Evolutionary conservation across 179 eudicot genomes (phyloP).

Genomic region (Beta corolliflora): DNA sequence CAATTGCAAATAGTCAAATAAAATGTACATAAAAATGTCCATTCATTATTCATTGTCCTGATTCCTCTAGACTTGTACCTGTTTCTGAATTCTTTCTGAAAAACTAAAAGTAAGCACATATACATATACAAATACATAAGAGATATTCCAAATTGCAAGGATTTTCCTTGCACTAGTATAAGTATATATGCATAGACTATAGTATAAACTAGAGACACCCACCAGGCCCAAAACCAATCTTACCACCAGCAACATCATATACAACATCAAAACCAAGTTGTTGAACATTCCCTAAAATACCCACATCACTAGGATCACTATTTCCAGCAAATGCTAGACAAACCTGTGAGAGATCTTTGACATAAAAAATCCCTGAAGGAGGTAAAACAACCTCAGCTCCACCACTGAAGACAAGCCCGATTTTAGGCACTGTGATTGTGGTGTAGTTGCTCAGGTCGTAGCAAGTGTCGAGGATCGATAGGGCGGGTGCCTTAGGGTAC

Average conservation of each 20-base stretch:
- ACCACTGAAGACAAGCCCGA: constrained; percentile 49
- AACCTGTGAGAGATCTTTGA: constrained; percentile 33
- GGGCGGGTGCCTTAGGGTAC: constrained; percentile 50
- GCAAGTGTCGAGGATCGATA: constrained; percentile 72
- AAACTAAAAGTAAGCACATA: background rate
- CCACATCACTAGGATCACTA: constrained; percentile 33
- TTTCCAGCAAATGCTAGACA: constrained; percentile 82
- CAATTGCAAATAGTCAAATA: too few species aligned
- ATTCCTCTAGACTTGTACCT: background rate
- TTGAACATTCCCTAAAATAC: constrained; percentile 67
- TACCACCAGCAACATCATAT: constrained; percentile 72
- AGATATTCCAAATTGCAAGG: constrained; percentile 17
- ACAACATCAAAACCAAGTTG: constrained; percentile 65
- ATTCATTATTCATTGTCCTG: background rate
- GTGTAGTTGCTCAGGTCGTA: constrained; percentile 49
- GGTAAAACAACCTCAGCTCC: constrained; percentile 38
- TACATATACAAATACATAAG: background rate
- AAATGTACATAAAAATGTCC: background rate
- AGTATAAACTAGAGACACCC: constrained; percentile 46
- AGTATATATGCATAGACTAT: too few species aligned
- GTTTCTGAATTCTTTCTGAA: background rate
- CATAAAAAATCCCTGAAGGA: constrained; percentile 44
- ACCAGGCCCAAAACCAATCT: constrained; percentile 61
- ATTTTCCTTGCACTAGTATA: constrained; percentile 28
- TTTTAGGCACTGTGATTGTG: constrained; percentile 46